A percentile compares a stretch with the other conserved stretches of the same genome.
Evolutionary conservation across 805 yeast species (phyloP).

Genomic region (Metschnikowia similis): DNA sequence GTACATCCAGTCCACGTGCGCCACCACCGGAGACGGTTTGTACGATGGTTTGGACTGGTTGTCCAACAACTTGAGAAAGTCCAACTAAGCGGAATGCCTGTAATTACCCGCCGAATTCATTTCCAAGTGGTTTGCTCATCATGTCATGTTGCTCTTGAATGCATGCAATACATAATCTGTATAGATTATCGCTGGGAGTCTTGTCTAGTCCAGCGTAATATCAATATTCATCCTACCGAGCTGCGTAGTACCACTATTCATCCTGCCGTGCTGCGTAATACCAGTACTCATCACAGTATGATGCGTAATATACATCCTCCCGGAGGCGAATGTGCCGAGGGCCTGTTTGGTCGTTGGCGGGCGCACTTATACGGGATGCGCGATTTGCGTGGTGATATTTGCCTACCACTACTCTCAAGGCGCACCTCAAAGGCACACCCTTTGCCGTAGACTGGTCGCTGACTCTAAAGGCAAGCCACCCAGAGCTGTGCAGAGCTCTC

Average conservation of each 20-base stretch:
- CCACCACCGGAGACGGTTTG: constrained; percentile 95
- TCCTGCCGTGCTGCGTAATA: background rate
- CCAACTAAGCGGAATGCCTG: constrained; percentile 9
- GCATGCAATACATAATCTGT: constrained; percentile 5
- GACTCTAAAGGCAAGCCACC: too few relatives aligned
- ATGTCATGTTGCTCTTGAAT: constrained; percentile 4
- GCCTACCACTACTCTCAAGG: too few relatives aligned
- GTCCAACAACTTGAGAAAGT: constrained; percentile 23
- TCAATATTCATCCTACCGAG: background rate
- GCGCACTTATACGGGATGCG: too few relatives aligned
- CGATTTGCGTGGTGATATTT: too few relatives aligned
- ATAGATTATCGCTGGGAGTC: background rate
- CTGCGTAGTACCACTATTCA: background rate
- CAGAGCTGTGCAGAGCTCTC: too few relatives aligned
- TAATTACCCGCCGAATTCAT: constrained; percentile 1
- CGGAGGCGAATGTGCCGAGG: too few relatives aligned
- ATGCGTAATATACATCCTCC: too few relatives aligned
- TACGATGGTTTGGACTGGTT: constrained; percentile 27
- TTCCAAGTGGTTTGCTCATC: constrained; percentile 4
- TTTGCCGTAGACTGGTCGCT: too few relatives aligned
- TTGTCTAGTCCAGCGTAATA: background rate
- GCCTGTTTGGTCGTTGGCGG: too few relatives aligned
- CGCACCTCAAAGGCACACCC: too few relatives aligned
- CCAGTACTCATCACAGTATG: too few relatives aligned
- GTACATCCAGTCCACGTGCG: constrained; percentile 99